Percentiles rank a stretch among this genome's conserved stretches.
These are phyloP conservation scores for Tricholomella constricta DNA, from an alignment of 768 basidiomycete species.

Conservation along the genomic window DNA sequence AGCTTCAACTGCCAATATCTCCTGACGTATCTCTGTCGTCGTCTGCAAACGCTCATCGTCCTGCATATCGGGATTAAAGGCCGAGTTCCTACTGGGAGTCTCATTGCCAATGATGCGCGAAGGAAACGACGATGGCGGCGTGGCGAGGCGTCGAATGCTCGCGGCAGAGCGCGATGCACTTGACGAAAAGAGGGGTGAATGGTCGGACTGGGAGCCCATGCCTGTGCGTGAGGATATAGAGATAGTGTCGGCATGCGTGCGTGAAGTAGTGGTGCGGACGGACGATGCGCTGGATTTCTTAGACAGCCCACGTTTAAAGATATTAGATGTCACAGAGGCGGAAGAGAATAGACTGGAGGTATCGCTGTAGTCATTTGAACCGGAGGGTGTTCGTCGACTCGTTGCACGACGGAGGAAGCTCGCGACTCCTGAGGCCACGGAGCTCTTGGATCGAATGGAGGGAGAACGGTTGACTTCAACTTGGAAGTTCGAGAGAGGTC, in stretches of 20 bases:
- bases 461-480: conserved; percentile 47
- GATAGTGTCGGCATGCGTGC: conserved; percentile 36
- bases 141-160: conserved; percentile 47
- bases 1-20: conserved; percentile 69
- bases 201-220: conserved; percentile 30
- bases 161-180: conserved; percentile 43
- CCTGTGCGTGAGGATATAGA: conserved; percentile 48
- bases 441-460: conserved; percentile 55
- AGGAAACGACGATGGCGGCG: conserved; percentile 64
- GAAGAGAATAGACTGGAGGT: conserved; percentile 47
- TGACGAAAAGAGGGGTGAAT: conserved; percentile 27
- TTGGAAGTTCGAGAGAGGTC: conserved; percentile 43
- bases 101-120: conserved; percentile 39
- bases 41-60: conserved; percentile 62
- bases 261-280: conserved; percentile 45
- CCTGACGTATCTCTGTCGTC: conserved; percentile 62
- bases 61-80: conserved; percentile 41
- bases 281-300: conserved; percentile 54
- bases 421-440: conserved; percentile 52
- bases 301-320: conserved; percentile 42
- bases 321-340: conserved; percentile 37
- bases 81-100: conserved; percentile 31
- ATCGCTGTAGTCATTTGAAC: conserved; percentile 48
- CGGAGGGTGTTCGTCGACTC: conserved; percentile 33
- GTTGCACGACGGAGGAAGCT: conserved; percentile 55